Conservation (phyloP, 176 grass and related monocot species). For the Triticum aestivum region IWGSC_CS_RefSeq_v2.1 NC_057799.1:610582072-610582571, state of each 20-base stretch:
- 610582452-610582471: slow-evolving; percentile 86
- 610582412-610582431: slow-evolving; percentile 51
- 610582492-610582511: slow-evolving; percentile 51
- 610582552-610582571: slow-evolving; percentile 52
- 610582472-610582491: slow-evolving; percentile 64
- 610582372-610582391: slow-evolving; percentile 15
- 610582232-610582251: slow-evolving; percentile 50
- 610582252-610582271: slow-evolving; percentile 59
- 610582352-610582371: slow-evolving; percentile 21
- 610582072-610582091: background rate
- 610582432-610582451: slow-evolving; percentile 35
- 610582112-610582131: slow-evolving; percentile 65
- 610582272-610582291: slow-evolving; percentile 8
- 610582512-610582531: slow-evolving; percentile 2
- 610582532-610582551: slow-evolving; percentile 56
- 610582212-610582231: slow-evolving; percentile 28
- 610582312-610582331: slow-evolving; percentile 73
- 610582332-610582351: slow-evolving; percentile 51
- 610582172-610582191: slow-evolving; percentile 48
- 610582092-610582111: slow-evolving; percentile 32
- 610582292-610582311: slow-evolving; percentile 51
- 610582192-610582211: background rate
- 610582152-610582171: slow-evolving; percentile 78
- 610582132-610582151: slow-evolving; percentile 59
- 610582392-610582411: slow-evolving; percentile 72